A percentile compares a stretch with the other conserved stretches of the same genome.
These are phyloP conservation scores for Sporothrix brunneoviolacea DNA, from an alignment of 2,329 filamentous ascomycete species.

Conservation along the genomic window DNA sequence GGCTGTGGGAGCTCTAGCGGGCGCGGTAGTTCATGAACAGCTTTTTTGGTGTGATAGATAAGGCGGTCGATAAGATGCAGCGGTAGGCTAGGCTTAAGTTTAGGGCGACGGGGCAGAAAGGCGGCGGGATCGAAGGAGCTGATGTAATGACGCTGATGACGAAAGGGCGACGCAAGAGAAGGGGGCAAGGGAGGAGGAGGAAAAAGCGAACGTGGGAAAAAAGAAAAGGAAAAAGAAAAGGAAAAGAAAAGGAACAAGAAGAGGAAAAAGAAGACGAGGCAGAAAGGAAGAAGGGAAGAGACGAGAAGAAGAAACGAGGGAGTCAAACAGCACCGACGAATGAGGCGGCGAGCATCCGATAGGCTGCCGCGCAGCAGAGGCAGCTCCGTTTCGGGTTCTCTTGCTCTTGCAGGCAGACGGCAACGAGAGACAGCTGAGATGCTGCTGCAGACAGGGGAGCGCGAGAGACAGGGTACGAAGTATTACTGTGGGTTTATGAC, in stretches of 20 bases:
- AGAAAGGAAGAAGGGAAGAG: slow-evolving; percentile 3
- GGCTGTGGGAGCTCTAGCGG: slow-evolving; percentile 12
- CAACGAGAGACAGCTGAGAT: background rate
- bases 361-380: slow-evolving; percentile 10
- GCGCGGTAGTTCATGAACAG: slow-evolving; percentile 13
- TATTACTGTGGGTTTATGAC: background rate
- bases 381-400: background rate
- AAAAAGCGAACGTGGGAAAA: background rate
- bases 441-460: background rate
- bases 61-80: slow-evolving; percentile 17
- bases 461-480: background rate
- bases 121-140: background rate
- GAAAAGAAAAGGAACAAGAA: background rate
- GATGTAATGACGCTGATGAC: background rate
- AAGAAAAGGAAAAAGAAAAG: background rate
- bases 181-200: background rate
- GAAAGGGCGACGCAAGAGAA: background rate
- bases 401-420: slow-evolving; percentile 7
- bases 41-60: slow-evolving; percentile 14
- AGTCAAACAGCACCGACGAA: slow-evolving; percentile 10
- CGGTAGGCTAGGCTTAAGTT: background rate
- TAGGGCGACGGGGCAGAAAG: background rate
- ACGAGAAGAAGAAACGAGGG: background rate
- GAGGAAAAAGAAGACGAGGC: slow-evolving; percentile 1
- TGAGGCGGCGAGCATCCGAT: slow-evolving; percentile 19